phyloP scores from a whole-genome alignment of 305 asterid genomes.

The Solanum hybrid region DNA sequence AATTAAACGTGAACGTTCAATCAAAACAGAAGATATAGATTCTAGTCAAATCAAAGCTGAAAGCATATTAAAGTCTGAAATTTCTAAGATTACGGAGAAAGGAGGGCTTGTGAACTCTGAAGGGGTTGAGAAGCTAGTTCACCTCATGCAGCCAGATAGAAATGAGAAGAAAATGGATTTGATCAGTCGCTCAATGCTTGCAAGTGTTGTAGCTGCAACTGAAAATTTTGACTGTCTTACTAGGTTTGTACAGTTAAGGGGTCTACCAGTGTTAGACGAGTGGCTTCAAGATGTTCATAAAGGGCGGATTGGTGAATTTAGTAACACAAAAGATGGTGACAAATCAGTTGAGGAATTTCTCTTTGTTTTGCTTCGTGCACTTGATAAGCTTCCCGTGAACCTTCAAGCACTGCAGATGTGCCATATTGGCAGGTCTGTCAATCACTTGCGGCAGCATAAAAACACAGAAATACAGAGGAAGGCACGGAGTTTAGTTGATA shows the following conservation, averaged over 20 bases:
- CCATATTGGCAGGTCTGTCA: constrained; percentile 81
- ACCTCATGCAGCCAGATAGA: constrained; percentile 63
- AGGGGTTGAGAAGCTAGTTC: constrained; percentile 84
- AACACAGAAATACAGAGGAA: constrained; percentile 63
- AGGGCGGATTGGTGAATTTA: constrained; percentile 48
- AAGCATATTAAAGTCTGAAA: constrained; percentile 49
- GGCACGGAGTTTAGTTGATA: constrained; percentile 72
- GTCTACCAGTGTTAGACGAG: constrained; percentile 67
- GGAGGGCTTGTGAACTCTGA: constrained; percentile 67
- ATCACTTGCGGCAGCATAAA: constrained; percentile 70
- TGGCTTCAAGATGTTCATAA: constrained; percentile 95
- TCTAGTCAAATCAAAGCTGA: constrained; percentile 38
- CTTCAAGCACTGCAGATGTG: constrained; percentile 74
- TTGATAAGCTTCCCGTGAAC: constrained; percentile 73
- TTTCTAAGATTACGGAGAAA: constrained; percentile 59
- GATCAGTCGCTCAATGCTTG: constrained; percentile 56
- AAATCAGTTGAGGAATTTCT: constrained; percentile 67
- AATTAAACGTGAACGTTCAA: constrained; percentile 52
- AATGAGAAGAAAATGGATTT: constrained; percentile 58
- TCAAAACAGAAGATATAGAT: constrained; percentile 51
- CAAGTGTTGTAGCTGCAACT: constrained; percentile 68
- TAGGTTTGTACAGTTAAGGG: constrained; percentile 70
- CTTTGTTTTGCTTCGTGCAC: constrained; percentile 66
- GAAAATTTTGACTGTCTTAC: constrained; percentile 77
- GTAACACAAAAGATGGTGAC: constrained; percentile 45